Evolutionary conservation across 805 yeast genomes (phyloP), one percentile per base, ranked within the genome.

Genomic region (Nakazawaea holstii): DNA sequence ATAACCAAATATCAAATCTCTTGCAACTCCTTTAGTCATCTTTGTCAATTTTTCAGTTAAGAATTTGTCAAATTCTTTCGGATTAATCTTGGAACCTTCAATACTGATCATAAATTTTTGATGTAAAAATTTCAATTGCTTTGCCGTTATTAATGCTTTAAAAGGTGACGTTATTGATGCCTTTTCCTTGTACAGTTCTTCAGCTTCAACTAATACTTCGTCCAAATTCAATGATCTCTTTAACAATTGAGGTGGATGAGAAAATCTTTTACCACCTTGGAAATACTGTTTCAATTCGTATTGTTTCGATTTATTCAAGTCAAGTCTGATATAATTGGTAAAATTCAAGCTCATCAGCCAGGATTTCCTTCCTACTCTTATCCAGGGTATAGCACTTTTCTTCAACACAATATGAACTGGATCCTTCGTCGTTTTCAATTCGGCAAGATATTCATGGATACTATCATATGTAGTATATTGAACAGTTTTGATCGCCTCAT

Each of bases 1-100:
- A 43, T 56, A 62, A 1, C 58, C 65, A 46, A 60, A 65, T 6
- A 65, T 65, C 45, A 65, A 41, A 26, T 57, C 50, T 10, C 62
- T 54, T 3, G 69, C 70, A 7, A 48, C 52, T 11, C 52, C 43
- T 39, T 57, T 62, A 6, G 59, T 49, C 47, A 64, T 33, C 3
- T 32, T 20, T 1, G 30, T 14, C 6, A 65, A 36, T 35, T 51
- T 52, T 7, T 41, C 28, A 6, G 53, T 47, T 13, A 63, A 49
- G 5, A 45, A 41, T 2, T 17, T 17, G 3, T 31, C 35, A 43
- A 63, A 62, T 20, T 44, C 51, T 1, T 35, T 51, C 13, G 48
- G n/a, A 20, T 62, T 56, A 3, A 65, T 51, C 17, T 57, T 8
- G 51, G 48, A 29, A 55, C 53, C 29, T 56, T 57, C 4, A 39